Percentiles rank a stretch among this genome's conserved stretches.
Conservation (phyloP, 371 early-diverging fungal species). For the Cokeromyces recurvatus region DNA sequence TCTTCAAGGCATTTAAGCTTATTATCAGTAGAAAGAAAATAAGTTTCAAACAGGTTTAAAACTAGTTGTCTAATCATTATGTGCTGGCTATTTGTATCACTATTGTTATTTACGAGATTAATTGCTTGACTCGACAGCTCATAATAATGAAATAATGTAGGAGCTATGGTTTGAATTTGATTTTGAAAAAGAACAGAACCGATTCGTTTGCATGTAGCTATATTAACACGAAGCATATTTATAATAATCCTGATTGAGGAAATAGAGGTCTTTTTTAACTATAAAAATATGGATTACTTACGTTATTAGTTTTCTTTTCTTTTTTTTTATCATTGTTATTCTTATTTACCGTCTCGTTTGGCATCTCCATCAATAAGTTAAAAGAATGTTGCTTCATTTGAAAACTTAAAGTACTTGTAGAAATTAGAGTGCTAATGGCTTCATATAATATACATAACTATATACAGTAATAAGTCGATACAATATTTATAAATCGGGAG, state of each 20-base stretch:
- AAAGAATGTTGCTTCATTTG: conserved; percentile 1
- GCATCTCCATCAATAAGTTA: conserved; percentile 1
- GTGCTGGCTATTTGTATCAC: too few relatives aligned
- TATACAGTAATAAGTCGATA: too few relatives aligned
- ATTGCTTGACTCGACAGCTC: conserved; percentile 1
- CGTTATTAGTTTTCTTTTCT: not conserved
- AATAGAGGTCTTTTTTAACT: too few relatives aligned
- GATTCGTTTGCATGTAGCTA: conserved; percentile 75
- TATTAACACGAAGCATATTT: conserved; percentile 71
- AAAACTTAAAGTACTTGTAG: not conserved
- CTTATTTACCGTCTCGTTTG: too few relatives aligned
- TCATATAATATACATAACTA: conserved; percentile 71
- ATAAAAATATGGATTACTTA: too few relatives aligned
- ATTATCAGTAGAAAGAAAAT: conserved; percentile 69
- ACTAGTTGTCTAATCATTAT: too few relatives aligned
- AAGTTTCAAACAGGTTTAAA: conserved; percentile 75
- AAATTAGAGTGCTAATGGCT: conserved; percentile 68
- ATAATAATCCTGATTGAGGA: conserved; percentile 1
- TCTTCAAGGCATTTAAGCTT: too few relatives aligned
- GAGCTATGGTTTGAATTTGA: conserved; percentile 6
- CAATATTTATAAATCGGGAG: too few relatives aligned
- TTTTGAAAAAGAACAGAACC: conserved; percentile 44
- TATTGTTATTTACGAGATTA: not conserved
- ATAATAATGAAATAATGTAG: conserved; percentile 6
- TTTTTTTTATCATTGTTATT: too few relatives aligned